phyloP scores from a whole-genome alignment of 148 eudicot genomes.

The Oxyria digyna region DNA sequence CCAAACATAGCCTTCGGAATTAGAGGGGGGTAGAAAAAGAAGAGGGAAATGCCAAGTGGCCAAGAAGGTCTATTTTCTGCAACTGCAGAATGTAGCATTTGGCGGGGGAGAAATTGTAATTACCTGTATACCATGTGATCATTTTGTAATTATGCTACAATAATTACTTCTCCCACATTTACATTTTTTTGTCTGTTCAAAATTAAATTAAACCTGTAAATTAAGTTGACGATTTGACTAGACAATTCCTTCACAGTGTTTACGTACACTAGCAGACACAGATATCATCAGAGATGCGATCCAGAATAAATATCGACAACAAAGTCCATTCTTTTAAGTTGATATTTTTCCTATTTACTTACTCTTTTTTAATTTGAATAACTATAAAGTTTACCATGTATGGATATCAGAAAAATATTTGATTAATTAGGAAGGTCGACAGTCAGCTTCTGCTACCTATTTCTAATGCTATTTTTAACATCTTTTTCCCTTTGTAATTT shows the following conservation, averaged over 20 bases:
- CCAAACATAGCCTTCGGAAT: not conserved
- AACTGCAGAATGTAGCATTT: not conserved
- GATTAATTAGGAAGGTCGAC: not conserved
- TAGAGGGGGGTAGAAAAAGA: not conserved
- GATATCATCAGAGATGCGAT: conserved; percentile 2
- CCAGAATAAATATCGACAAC: not conserved
- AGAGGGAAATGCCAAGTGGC: not conserved
- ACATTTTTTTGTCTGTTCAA: not conserved
- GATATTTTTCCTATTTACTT: not conserved
- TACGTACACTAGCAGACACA: not conserved
- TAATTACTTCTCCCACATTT: not conserved
- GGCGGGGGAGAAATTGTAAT: conserved; percentile 7
- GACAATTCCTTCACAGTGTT: not conserved
- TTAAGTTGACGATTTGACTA: conserved; percentile 2
- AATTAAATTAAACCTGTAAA: too few species aligned
- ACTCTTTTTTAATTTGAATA: not conserved
- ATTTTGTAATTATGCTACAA: conserved; percentile 5
- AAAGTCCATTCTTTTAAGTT: not conserved
- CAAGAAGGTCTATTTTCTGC: not conserved
- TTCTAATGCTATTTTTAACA: not conserved
- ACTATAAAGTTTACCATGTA: not conserved
- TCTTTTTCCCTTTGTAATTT: not conserved
- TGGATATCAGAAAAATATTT: not conserved
- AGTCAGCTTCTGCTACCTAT: not conserved
- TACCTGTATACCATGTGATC: conserved; percentile 6